phyloP scores from a whole-genome alignment of 371 early-diverging fungal genomes.

The Quaeritorhiza haematococci region DNA sequence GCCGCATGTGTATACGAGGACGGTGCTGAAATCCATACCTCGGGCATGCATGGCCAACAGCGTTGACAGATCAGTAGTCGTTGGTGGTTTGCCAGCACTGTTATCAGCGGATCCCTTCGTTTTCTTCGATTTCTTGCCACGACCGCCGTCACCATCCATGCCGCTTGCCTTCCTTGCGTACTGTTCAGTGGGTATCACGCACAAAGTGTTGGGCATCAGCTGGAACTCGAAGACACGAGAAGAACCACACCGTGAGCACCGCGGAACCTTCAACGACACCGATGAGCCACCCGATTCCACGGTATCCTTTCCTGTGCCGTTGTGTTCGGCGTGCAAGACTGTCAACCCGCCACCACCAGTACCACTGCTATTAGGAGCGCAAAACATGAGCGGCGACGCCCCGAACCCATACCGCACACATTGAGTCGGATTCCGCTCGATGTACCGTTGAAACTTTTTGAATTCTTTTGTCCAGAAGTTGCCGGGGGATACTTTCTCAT shows the following conservation, averaged over 20 bases:
- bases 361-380: not conserved
- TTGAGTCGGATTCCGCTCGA: constrained; percentile 73
- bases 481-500: constrained; percentile 70
- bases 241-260: constrained; percentile 65
- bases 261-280: constrained; percentile 26
- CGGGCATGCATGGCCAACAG: constrained; percentile 41
- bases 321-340: constrained; percentile 59
- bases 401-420: constrained; percentile 52
- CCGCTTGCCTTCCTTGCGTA: constrained; percentile 5
- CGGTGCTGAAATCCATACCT: constrained; percentile 92
- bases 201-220: constrained; percentile 82
- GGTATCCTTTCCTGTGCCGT: constrained; percentile 28
- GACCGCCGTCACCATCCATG: not conserved
- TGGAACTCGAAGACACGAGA: constrained; percentile 87
- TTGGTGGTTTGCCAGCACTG: too few species aligned
- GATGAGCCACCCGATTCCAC: constrained; percentile 14
- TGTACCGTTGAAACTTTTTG: constrained; percentile 67
- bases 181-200: constrained; percentile 48
- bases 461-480: constrained; percentile 75
- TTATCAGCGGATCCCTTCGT: not conserved
- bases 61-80: constrained; percentile 3
- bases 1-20: constrained; percentile 76
- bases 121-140: constrained; percentile 1
- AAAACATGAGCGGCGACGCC: not conserved
- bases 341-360: constrained; percentile 27